These are phyloP conservation scores for Colletotrichum sp. DNA, from an alignment of 2,329 filamentous ascomycete genomes.

Conservation along the genomic window DNA sequence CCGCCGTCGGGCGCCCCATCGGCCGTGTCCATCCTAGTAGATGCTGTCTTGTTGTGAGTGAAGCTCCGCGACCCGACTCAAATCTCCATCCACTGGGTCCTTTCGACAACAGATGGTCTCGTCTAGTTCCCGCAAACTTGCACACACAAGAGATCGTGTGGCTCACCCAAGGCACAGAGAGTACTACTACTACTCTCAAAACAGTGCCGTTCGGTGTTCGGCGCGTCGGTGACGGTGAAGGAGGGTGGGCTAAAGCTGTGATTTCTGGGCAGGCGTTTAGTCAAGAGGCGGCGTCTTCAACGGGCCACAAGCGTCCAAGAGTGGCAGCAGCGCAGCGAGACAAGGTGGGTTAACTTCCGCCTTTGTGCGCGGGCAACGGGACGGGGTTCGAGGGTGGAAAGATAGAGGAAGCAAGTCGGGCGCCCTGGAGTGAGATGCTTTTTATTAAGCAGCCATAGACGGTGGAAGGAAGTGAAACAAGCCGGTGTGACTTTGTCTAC, in stretches of 20 bases:
- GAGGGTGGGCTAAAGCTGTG: neutral
- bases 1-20: slow-evolving; percentile 27
- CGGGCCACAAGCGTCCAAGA: neutral
- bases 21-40: slow-evolving; percentile 32
- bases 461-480: slow-evolving; percentile 37
- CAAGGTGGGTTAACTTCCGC: neutral
- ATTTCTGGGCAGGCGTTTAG: neutral
- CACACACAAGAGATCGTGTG: neutral
- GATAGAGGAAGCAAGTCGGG: neutral
- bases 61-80: neutral
- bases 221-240: neutral
- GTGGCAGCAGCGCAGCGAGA: slow-evolving; percentile 7
- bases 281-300: neutral
- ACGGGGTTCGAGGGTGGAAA: neutral
- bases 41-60: slow-evolving; percentile 10
- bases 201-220: neutral
- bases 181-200: neutral
- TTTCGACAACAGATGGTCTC: neutral
- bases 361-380: slow-evolving; percentile 6
- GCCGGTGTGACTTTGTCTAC: slow-evolving; percentile 34
- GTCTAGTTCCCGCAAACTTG: neutral
- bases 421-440: slow-evolving; percentile 6
- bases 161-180: neutral
- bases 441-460: slow-evolving; percentile 18
- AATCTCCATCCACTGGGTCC: slow-evolving; percentile 15